Percentiles rank a stretch among this genome's conserved stretches.
These are phyloP conservation scores for Lodderomyces beijingensis DNA, from an alignment of 1,139 yeast species.

Conservation along the genomic window DNA sequence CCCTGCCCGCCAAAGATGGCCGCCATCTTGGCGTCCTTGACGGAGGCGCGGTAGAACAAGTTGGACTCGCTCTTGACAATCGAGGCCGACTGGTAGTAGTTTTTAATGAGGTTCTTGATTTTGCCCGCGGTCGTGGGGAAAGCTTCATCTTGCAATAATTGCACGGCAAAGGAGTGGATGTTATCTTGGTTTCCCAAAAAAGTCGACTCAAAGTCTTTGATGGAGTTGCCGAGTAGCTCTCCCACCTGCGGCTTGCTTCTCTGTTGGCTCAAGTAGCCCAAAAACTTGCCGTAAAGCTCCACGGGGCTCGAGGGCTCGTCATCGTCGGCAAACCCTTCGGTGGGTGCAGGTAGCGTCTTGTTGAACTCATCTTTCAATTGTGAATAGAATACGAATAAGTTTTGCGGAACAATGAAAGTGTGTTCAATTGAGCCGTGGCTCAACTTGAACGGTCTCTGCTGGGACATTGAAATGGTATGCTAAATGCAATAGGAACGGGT, in stretches of 20 bases:
- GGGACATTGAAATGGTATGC: too few relatives aligned
- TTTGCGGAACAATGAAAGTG: slow-evolving; percentile 80
- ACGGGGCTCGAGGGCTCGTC: slow-evolving; percentile 87
- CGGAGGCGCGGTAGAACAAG: slow-evolving; percentile 39
- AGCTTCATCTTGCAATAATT: slow-evolving; percentile 47
- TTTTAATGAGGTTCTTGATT: slow-evolving; percentile 68
- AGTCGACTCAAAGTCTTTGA: slow-evolving; percentile 79
- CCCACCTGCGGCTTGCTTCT: slow-evolving; percentile 2
- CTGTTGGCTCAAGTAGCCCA: slow-evolving; percentile 66
- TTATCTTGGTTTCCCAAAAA: slow-evolving; percentile 59
- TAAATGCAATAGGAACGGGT: too few relatives aligned
- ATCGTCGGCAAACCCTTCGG: slow-evolving; percentile 83
- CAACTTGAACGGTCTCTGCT: slow-evolving; percentile 67
- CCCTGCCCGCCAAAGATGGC: slow-evolving; percentile 99
- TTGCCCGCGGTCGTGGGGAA: slow-evolving; percentile 67
- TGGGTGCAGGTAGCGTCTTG: slow-evolving; percentile 71
- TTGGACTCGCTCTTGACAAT: slow-evolving; percentile 51
- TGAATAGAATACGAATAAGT: slow-evolving; percentile 72
- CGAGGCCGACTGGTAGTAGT: slow-evolving; percentile 57
- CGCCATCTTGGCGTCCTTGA: slow-evolving; percentile 52
- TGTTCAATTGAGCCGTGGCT: slow-evolving; percentile 86
- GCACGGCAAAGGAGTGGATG: slow-evolving; percentile 85
- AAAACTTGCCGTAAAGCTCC: slow-evolving; percentile 78
- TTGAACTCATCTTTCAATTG: slow-evolving; percentile 85
- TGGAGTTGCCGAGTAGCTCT: slow-evolving; percentile 64